phyloP scores from a whole-genome alignment of 495 filamentous ascomycete species.

The Penicillium subrubescens region DNA sequence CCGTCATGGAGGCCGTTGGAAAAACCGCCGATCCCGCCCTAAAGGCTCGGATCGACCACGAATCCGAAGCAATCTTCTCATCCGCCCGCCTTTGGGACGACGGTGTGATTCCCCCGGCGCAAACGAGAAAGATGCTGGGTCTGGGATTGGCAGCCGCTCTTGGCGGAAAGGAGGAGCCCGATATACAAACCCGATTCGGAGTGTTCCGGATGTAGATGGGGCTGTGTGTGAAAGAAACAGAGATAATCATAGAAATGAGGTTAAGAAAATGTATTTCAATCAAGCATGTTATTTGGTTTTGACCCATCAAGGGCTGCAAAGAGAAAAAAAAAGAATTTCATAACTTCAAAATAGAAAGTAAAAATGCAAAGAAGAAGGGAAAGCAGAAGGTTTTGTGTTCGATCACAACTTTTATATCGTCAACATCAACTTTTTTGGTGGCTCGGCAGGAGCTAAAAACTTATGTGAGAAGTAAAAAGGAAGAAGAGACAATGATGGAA shows the following conservation, averaged over 20 bases:
- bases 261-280: conserved; percentile 11
- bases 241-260: conserved; percentile 7
- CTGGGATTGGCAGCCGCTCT: conserved; percentile 79
- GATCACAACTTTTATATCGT: conserved; percentile 19
- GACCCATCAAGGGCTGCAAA: neutral
- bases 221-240: neutral
- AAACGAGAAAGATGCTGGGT: conserved; percentile 82
- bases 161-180: conserved; percentile 60
- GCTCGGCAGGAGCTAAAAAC: neutral
- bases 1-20: conserved; percentile 94
- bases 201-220: conserved; percentile 86
- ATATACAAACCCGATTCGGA: conserved; percentile 77
- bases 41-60: conserved; percentile 81
- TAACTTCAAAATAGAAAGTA: neutral
- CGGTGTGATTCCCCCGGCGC: conserved; percentile 86
- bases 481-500: neutral
- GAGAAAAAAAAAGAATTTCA: neutral
- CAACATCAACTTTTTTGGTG: conserved; percentile 12
- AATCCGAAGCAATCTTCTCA: conserved; percentile 87
- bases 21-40: conserved; percentile 79
- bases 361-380: conserved; percentile 15
- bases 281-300: conserved; percentile 10
- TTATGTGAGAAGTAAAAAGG: neutral
- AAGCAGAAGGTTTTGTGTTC: neutral
- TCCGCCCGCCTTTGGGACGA: conserved; percentile 95